A percentile compares a stretch with the other conserved stretches of the same genome.
Conservation (phyloP, 139 green algal genomes). For the Bryopsis sp. region DNA sequence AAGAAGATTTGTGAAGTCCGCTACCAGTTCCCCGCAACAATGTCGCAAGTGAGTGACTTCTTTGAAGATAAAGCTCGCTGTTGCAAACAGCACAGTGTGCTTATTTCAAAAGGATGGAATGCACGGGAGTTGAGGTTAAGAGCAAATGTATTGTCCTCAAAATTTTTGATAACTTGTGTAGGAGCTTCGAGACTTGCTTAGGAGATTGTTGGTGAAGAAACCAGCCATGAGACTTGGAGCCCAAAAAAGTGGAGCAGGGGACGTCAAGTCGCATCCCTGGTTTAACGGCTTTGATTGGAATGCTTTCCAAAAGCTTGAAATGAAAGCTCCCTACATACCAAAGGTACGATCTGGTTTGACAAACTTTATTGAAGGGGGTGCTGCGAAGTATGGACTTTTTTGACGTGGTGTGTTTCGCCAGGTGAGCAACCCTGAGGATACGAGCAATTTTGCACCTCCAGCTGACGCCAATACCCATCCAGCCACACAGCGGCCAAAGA, state of each 20-base stretch:
- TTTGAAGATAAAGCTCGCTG: no score
- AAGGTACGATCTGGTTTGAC: not conserved
- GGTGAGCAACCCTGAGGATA: conserved; percentile 9
- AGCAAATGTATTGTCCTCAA: no score
- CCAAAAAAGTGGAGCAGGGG: conserved; percentile 40
- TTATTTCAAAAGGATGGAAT: not conserved
- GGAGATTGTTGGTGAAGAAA: conserved; percentile 57
- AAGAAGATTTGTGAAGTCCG: conserved; percentile 56
- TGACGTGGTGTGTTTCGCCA: conserved; percentile 11
- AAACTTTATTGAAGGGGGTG: not conserved
- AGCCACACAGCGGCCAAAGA: conserved; percentile 9
- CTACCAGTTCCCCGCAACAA: conserved; percentile 52
- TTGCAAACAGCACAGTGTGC: no score
- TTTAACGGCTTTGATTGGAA: conserved; percentile 83
- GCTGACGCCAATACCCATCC: conserved; percentile 16
- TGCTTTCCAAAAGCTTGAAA: conserved; percentile 33
- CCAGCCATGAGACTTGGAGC: conserved; percentile 60
- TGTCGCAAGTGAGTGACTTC: conserved; percentile 46
- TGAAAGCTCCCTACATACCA: conserved; percentile 3
- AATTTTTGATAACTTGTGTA: no score
- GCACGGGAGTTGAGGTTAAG: no score
- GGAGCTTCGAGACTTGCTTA: conserved; percentile 66
- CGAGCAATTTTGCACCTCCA: conserved; percentile 14
- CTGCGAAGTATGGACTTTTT: conserved; percentile 1
- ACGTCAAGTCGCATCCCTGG: conserved; percentile 81